Evolutionary conservation across 83 land plant species (phyloP).

Genomic region (Diphasiastrum complanatum): DNA sequence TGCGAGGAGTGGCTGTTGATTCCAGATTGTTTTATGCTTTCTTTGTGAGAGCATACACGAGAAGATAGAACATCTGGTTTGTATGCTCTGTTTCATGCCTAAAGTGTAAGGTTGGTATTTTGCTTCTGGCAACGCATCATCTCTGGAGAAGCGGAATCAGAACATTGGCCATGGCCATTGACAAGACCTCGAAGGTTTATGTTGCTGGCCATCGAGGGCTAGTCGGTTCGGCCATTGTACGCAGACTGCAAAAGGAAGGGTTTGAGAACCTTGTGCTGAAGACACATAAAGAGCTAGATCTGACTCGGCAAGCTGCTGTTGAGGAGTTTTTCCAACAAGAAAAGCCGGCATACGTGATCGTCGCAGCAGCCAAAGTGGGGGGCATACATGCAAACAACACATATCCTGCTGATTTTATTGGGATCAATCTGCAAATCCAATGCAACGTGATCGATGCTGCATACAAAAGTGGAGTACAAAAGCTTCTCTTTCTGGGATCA

Average conservation of each 20-base stretch:
- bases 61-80: no score
- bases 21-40: no score
- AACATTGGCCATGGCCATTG: conserved; percentile 24
- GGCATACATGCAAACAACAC: conserved; percentile 97
- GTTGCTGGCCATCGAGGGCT: conserved; percentile 96
- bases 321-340: conserved; percentile 69
- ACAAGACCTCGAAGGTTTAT: conserved; percentile 65
- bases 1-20: no score
- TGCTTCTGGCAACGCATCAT: no score
- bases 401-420: conserved; percentile 93
- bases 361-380: conserved; percentile 96
- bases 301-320: conserved; percentile 77
- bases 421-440: conserved; percentile 87
- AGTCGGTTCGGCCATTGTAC: conserved; percentile 85
- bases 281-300: conserved; percentile 83
- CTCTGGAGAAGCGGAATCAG: no score
- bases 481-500: conserved; percentile 87
- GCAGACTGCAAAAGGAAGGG: conserved; percentile 54
- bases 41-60: no score
- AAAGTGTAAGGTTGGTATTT: no score
- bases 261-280: conserved; percentile 63
- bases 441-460: conserved; percentile 92
- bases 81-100: no score
- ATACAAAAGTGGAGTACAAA: conserved; percentile 53
- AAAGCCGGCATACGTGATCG: conserved; percentile 66